Percentiles rank a stretch among this genome's conserved stretches.
phyloP scores from a whole-genome alignment of 345 rosid species.

The Luvunga scandens region DNA sequence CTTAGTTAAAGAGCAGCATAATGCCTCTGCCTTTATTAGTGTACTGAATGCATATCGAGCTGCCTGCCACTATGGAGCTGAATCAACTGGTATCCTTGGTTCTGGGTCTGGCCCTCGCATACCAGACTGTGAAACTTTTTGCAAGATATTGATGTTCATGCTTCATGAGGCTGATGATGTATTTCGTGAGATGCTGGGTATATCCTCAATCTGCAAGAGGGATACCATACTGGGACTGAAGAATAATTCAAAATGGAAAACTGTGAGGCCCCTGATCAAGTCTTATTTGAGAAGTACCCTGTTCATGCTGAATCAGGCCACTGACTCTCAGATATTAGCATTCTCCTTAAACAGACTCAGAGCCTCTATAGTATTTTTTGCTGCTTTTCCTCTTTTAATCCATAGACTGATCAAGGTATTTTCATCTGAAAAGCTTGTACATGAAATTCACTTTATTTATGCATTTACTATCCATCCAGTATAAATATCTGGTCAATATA shows the following conservation, averaged over 20 bases:
- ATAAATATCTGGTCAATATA: background rate
- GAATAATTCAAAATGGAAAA: slow-evolving; percentile 69
- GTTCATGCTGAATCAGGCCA: slow-evolving; percentile 59
- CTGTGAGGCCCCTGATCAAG: slow-evolving; percentile 61
- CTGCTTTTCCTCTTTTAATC: slow-evolving; percentile 64
- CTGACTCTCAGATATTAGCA: slow-evolving; percentile 58
- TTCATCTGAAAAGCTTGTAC: background rate
- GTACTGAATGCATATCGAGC: slow-evolving; percentile 75
- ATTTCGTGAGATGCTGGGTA: slow-evolving; percentile 56
- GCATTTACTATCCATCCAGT: background rate
- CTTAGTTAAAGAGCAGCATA: slow-evolving; percentile 51
- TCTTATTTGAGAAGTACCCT: slow-evolving; percentile 75
- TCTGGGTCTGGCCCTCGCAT: slow-evolving; percentile 16
- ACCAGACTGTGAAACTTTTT: slow-evolving; percentile 45
- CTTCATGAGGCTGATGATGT: slow-evolving; percentile 66
- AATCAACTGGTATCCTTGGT: slow-evolving; percentile 35
- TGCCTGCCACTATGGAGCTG: slow-evolving; percentile 69
- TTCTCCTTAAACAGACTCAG: slow-evolving; percentile 57
- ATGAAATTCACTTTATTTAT: background rate
- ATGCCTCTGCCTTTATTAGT: slow-evolving; percentile 53
- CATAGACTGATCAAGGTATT: slow-evolving; percentile 69
- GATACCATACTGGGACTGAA: slow-evolving; percentile 62
- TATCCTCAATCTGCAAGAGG: slow-evolving; percentile 49
- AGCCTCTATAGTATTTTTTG: slow-evolving; percentile 53
- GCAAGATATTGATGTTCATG: slow-evolving; percentile 55